Percentiles rank a stretch among this genome's conserved stretches.
phyloP scores from a whole-genome alignment of 2,329 filamentous ascomycete species.

The Stagonosporopsis cucurbitacearum region DNA sequence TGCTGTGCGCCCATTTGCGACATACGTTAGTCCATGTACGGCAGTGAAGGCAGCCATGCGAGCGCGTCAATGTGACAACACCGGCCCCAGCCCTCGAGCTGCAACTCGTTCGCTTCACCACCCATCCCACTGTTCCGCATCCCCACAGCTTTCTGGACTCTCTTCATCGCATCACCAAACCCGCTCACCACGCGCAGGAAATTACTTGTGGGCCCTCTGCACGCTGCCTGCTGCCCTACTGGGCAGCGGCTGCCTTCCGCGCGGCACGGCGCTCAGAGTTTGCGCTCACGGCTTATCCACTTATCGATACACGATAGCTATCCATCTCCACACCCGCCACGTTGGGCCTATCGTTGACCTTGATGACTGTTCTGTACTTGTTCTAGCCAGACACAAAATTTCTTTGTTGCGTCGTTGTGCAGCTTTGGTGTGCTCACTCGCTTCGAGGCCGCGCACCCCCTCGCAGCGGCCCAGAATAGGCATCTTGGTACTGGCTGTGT shows the following conservation, averaged over 20 bases:
- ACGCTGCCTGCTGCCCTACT: slow-evolving; percentile 25
- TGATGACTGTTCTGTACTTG: slow-evolving; percentile 6
- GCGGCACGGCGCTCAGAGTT: slow-evolving; percentile 32
- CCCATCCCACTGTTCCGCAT: slow-evolving; percentile 23
- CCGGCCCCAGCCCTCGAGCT: slow-evolving; percentile 19
- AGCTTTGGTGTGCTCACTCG: slow-evolving; percentile 13
- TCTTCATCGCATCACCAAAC: slow-evolving; percentile 27
- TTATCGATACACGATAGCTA: slow-evolving; percentile 46
- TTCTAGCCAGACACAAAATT: slow-evolving; percentile 29
- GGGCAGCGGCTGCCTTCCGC: slow-evolving; percentile 27
- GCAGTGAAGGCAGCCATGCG: slow-evolving; percentile 17
- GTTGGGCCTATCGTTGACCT: slow-evolving; percentile 26
- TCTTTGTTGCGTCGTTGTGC: slow-evolving; percentile 24
- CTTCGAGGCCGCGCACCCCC: slow-evolving; percentile 23
- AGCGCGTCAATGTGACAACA: slow-evolving; percentile 33
- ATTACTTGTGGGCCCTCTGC: slow-evolving; percentile 43
- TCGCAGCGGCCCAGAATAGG: slow-evolving; percentile 13
- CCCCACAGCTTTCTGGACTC: slow-evolving; percentile 32
- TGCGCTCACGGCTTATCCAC: slow-evolving; percentile 42
- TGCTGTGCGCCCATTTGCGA: slow-evolving; percentile 29
- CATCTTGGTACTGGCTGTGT: too few relatives aligned
- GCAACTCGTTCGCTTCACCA: slow-evolving; percentile 21
- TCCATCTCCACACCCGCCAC: slow-evolving; percentile 33
- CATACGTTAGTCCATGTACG: slow-evolving; percentile 21
- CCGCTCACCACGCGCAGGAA: slow-evolving; percentile 36